Conservation (phyloP, 2,329 filamentous ascomycete species). For the Sporothrix schenckii region DNA sequence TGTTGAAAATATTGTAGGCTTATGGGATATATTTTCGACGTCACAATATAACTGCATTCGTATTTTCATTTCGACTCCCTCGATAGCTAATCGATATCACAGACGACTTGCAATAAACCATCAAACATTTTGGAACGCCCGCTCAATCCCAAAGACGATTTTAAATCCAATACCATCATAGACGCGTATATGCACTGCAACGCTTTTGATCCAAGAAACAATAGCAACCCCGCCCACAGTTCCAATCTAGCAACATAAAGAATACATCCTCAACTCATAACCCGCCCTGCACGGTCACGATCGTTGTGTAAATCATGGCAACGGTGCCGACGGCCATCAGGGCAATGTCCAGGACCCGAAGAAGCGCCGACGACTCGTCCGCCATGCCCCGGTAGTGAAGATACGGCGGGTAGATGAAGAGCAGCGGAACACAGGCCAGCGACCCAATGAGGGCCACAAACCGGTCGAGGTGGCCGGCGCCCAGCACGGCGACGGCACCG, state of each 20-base stretch:
- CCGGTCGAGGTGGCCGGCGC: slow-evolving; percentile 70
- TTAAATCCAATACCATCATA: neutral
- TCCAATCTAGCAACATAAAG: neutral
- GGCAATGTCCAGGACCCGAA: slow-evolving; percentile 54
- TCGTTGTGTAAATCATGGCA: slow-evolving; percentile 73
- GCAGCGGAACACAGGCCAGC: slow-evolving; percentile 73
- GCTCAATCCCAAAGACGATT: neutral
- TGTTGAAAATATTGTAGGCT: neutral
- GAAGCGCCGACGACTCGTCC: slow-evolving; percentile 48
- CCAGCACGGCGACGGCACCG: slow-evolving; percentile 63
- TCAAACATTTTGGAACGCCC: too few species aligned
- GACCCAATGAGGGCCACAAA: slow-evolving; percentile 75
- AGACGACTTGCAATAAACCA: too few species aligned
- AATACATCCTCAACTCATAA: neutral
- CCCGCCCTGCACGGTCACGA: slow-evolving; percentile 52
- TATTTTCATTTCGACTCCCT: too few species aligned
- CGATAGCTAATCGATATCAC: too few species aligned
- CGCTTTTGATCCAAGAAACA: too few species aligned
- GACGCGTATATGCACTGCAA: neutral
- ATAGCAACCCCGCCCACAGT: too few species aligned
- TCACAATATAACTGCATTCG: too few species aligned
- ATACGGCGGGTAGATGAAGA: slow-evolving; percentile 75
- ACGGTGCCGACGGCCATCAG: slow-evolving; percentile 13
- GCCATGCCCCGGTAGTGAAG: slow-evolving; percentile 71
- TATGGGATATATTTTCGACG: neutral